These are phyloP conservation scores for Fusarium robinianum DNA, from an alignment of 2,329 filamentous ascomycete genomes.

Conservation along the genomic window DNA sequence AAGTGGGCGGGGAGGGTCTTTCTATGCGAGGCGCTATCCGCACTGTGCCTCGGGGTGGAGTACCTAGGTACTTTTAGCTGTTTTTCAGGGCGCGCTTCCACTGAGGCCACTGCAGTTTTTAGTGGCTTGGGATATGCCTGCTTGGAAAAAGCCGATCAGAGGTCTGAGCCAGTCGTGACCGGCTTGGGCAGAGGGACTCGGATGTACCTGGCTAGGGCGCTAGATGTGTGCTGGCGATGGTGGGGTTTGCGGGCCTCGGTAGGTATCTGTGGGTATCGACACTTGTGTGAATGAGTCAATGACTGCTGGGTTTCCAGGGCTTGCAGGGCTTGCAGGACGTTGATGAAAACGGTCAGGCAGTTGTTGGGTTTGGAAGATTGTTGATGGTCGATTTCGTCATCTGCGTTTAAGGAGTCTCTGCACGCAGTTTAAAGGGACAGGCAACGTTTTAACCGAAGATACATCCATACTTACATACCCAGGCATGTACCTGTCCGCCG, in stretches of 20 bases:
- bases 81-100: slow-evolving; percentile 13
- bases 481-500: no score
- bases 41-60: slow-evolving; percentile 31
- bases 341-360: no score
- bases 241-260: slow-evolving; percentile 17
- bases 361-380: no score
- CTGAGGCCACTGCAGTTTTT: slow-evolving; percentile 27
- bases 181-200: slow-evolving; percentile 25
- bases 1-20: slow-evolving; percentile 11
- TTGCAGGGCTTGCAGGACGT: slow-evolving; percentile 3
- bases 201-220: slow-evolving; percentile 31
- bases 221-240: slow-evolving; percentile 28
- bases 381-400: no score
- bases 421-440: no score
- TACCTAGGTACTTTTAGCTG: slow-evolving; percentile 24
- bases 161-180: neutral
- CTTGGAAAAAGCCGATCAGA: neutral
- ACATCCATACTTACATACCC: no score
- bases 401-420: no score
- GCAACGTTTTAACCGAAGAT: no score
- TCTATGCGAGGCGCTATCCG: slow-evolving; percentile 8
- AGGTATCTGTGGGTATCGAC: slow-evolving; percentile 25
- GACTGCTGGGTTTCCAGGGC: slow-evolving; percentile 2
- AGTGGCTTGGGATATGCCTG: slow-evolving; percentile 21
- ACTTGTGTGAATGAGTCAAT: slow-evolving; percentile 6